Evolutionary conservation across 352 stramenopile species (phyloP).

Genomic region (Hyaloperonospora brassicae): DNA sequence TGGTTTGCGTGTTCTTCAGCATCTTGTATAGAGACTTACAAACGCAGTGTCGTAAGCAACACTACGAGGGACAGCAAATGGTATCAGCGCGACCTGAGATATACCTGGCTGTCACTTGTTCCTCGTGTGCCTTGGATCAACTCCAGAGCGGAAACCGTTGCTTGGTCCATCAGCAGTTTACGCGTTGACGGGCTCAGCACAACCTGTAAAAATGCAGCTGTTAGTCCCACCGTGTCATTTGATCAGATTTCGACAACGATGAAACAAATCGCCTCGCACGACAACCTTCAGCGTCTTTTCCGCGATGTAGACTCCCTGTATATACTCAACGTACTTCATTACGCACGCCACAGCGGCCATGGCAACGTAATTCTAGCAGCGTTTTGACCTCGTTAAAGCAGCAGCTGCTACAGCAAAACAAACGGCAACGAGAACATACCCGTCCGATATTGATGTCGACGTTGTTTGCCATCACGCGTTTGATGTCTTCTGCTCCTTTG

Average conservation of each 20-base stretch:
- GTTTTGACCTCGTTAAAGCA: neutral
- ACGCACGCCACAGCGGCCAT: slow-evolving; percentile 76
- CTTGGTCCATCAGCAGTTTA: slow-evolving; percentile 77
- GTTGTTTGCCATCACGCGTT: slow-evolving; percentile 74
- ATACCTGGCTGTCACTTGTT: slow-evolving; percentile 50
- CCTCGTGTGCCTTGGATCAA: slow-evolving; percentile 50
- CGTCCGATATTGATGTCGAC: slow-evolving; percentile 76
- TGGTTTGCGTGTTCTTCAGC: slow-evolving; percentile 74
- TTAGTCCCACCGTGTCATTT: slow-evolving; percentile 2
- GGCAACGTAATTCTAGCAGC: slow-evolving; percentile 66
- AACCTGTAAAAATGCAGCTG: slow-evolving; percentile 31
- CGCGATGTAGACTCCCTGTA: slow-evolving; percentile 80
- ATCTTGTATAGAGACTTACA: slow-evolving; percentile 66
- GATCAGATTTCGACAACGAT: neutral
- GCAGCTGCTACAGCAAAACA: neutral
- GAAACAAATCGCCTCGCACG: neutral
- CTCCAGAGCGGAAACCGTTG: slow-evolving; percentile 67
- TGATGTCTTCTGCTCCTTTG: slow-evolving; percentile 77
- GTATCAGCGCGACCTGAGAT: neutral
- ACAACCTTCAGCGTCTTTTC: slow-evolving; percentile 66
- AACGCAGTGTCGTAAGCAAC: neutral
- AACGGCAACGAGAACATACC: slow-evolving; percentile 18
- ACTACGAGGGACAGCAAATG: neutral
- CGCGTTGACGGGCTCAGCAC: slow-evolving; percentile 63
- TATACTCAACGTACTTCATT: slow-evolving; percentile 83